phyloP scores from a whole-genome alignment of 163 green algal genomes.

The Scenedesmus sp. region DNA sequence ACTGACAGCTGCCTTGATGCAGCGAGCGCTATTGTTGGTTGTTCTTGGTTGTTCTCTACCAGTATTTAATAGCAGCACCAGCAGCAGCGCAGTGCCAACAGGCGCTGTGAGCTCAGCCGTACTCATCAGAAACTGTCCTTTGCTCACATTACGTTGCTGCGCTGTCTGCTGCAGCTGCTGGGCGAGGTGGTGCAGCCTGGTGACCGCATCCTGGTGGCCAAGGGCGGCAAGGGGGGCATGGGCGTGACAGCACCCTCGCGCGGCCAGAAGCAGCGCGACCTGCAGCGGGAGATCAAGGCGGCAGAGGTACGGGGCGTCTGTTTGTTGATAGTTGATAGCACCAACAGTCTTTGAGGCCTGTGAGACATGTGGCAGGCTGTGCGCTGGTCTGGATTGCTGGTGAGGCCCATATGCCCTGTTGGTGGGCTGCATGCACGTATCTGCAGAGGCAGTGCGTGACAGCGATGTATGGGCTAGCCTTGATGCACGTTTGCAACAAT shows the following conservation, averaged over 20 bases:
- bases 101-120: background rate
- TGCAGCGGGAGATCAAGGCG: constrained; percentile 47
- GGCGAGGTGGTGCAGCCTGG: constrained; percentile 78
- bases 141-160: no score
- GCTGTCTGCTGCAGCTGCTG: constrained; percentile 56
- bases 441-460: no score
- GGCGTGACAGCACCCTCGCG: constrained; percentile 68
- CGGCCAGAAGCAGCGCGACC: constrained; percentile 49
- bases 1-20: background rate
- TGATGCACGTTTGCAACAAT: no score
- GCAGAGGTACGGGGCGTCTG: constrained; percentile 48
- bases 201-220: constrained; percentile 75
- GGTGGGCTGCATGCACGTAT: no score
- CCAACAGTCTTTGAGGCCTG: background rate
- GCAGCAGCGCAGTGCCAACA: background rate
- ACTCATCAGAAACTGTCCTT: background rate
- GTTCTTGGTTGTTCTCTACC: no score
- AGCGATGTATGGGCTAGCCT: no score
- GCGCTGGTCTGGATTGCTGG: background rate
- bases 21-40: background rate
- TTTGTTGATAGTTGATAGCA: background rate
- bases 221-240: constrained; percentile 73
- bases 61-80: background rate
- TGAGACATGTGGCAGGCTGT: no score
- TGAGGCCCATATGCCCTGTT: no score